Base-by-base conservation (phyloP, 805 yeast genomes). In the Scheffersomyces amazonensis region DNA sequence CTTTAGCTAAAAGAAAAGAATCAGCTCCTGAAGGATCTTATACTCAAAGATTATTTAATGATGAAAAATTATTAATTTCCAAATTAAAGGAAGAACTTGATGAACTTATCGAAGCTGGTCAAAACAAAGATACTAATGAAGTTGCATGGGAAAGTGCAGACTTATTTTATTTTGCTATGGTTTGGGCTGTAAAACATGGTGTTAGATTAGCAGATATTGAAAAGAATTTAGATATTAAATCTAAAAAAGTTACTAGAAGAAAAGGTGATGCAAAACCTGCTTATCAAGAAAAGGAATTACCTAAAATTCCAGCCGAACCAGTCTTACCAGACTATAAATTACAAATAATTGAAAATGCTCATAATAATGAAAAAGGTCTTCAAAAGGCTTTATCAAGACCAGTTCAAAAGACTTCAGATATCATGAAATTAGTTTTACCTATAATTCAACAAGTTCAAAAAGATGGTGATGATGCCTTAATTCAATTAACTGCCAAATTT, bases 91-190 rank as follows among this genome's bases (percentile, higher is more conserved):
- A 93, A 66, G 99, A 93, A 64, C 95, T 96, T 31, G 97, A 91
- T 54, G 99, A 93, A 63, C 76, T 93, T 45, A 80, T 89, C 22
- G 96, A 89, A 41, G 98, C 99, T 13, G 71, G 71, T 11, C 44
- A 50, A 35, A 40, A 53, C 20, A 49, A 48, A 10, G 55, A 54
- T 34, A 49, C 53, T 23, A 52, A 56, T 22, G 70, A 91, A 40
- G 76, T 88, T 38, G 84, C 98, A 0, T 93, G 96, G 96, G 99
- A 93, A 66, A 91, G 95, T 37, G 99, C 99, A 7, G 99, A 93
- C 60, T 72, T 93, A 59, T 47, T 78, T 19, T 78, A 78, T 51
- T 78, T 78, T 56, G 76, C 75, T 5, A 51, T 78, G 62, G 64
- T 73, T 8, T 72, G 74, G 67, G 73, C 79, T 49, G 68, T 69